phyloP scores from a whole-genome alignment of 768 basidiomycete species.

The Mrakia gelida region DNA sequence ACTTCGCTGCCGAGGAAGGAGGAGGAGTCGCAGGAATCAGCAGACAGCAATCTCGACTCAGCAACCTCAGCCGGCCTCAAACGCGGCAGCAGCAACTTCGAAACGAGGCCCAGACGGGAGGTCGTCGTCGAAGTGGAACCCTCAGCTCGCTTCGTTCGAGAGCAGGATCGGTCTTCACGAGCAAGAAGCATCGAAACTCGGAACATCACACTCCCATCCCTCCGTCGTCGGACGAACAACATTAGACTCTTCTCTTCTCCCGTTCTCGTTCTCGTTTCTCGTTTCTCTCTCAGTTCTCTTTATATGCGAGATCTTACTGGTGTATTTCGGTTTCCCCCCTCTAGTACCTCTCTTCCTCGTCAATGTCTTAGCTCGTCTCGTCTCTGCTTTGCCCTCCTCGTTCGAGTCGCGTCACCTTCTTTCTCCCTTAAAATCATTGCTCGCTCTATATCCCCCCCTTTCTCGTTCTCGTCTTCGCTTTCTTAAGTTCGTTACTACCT shows the following conservation, averaged over 20 bases:
- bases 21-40: slow-evolving; percentile 27
- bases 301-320: not conserved
- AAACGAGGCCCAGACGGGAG: not conserved
- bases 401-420: no score
- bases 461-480: no score
- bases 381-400: not conserved
- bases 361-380: not conserved
- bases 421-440: no score
- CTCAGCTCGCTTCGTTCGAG: slow-evolving; percentile 22
- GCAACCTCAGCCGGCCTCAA: not conserved
- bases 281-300: not conserved
- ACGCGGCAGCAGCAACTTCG: slow-evolving; percentile 21
- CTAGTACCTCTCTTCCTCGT: not conserved
- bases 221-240: no score
- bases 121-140: slow-evolving; percentile 23
- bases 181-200: not conserved
- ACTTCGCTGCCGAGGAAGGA: slow-evolving; percentile 31
- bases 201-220: not conserved
- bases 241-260: not conserved
- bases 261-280: not conserved
- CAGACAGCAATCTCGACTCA: slow-evolving; percentile 6
- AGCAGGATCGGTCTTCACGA: slow-evolving; percentile 31
- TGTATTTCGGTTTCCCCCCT: not conserved
- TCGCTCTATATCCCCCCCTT: no score
- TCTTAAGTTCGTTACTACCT: no score